Conservation (phyloP, 2,329 filamentous ascomycete species). For the Diaporthe sp. region DNA sequence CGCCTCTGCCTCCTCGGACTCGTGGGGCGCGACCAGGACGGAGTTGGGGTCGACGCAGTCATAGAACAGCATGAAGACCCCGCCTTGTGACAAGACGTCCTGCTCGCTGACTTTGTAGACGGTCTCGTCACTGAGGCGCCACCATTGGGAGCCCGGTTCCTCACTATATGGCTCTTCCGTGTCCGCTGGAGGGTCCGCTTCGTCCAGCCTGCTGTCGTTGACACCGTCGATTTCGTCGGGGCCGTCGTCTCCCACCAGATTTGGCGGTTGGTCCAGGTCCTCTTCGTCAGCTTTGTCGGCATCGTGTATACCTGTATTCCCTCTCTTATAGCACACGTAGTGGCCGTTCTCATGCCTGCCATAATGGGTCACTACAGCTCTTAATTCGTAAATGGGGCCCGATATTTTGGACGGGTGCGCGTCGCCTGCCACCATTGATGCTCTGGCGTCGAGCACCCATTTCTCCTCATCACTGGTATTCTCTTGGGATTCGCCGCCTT, state of each 20-base stretch:
- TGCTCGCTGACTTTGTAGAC: conserved; percentile 82
- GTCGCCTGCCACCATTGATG: conserved; percentile 80
- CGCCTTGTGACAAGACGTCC: conserved; percentile 80
- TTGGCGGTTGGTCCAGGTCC: conserved; percentile 39
- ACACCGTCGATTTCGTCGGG: conserved; percentile 41
- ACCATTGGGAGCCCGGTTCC: conserved; percentile 76
- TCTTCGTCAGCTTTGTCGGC: conserved; percentile 34
- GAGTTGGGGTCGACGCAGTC: conserved; percentile 75
- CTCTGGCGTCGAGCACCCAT: conserved; percentile 78
- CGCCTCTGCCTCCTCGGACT: neutral
- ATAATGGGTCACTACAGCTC: conserved; percentile 89
- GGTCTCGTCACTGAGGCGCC: conserved; percentile 90
- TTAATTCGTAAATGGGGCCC: conserved; percentile 80
- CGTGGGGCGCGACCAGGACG: conserved; percentile 52
- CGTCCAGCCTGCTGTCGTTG: conserved; percentile 34
- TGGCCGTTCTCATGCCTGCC: conserved; percentile 96
- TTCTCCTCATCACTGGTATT: conserved; percentile 64
- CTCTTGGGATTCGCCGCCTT: conserved; percentile 45
- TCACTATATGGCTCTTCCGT: conserved; percentile 32
- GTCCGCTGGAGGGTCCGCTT: conserved; percentile 42
- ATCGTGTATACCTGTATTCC: conserved; percentile 60
- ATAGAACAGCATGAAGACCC: conserved; percentile 98
- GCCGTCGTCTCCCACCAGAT: conserved; percentile 48
- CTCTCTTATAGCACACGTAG: conserved; percentile 89
- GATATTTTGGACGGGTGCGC: conserved; percentile 63